Evolutionary conservation across 345 rosid species (phyloP).

Genomic region (Euphorbia peplus): DNA sequence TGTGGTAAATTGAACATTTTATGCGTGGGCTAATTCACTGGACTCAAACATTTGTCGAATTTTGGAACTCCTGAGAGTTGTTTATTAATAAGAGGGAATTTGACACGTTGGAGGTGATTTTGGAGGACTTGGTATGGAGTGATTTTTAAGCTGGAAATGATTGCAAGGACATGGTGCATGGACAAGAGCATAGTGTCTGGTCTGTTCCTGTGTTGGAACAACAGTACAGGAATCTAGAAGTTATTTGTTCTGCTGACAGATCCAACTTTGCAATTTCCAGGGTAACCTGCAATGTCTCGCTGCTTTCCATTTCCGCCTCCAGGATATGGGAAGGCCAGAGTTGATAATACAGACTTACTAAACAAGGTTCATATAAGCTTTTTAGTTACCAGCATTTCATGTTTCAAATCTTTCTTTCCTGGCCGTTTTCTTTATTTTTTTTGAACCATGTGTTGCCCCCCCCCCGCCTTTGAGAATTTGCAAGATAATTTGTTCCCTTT

Average conservation of each 20-base stretch:
- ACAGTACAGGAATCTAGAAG: constrained; percentile 33
- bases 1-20: constrained; percentile 6
- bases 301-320: constrained; percentile 99
- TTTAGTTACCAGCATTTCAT: constrained; percentile 2
- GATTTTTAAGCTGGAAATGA: constrained; percentile 43
- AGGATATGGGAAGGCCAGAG: constrained; percentile 78
- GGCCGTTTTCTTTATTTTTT: background rate
- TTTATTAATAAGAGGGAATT: constrained; percentile 15
- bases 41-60: background rate
- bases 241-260: constrained; percentile 30
- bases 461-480: background rate
- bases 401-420: background rate
- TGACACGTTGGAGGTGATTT: constrained; percentile 24
- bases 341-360: constrained; percentile 50
- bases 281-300: constrained; percentile 81
- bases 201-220: constrained; percentile 58
- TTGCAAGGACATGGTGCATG: constrained; percentile 57
- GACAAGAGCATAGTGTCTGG: constrained; percentile 51
- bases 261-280: constrained; percentile 28
- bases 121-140: constrained; percentile 25
- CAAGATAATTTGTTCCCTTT: background rate
- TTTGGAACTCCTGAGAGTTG: background rate
- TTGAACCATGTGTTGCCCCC: background rate
- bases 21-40: background rate
- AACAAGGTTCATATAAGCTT: constrained; percentile 49